Evolutionary conservation across 371 early-diverging fungal species (phyloP), one percentile per base, ranked within the genome.

Genomic region (Mucor saturninus): DNA sequence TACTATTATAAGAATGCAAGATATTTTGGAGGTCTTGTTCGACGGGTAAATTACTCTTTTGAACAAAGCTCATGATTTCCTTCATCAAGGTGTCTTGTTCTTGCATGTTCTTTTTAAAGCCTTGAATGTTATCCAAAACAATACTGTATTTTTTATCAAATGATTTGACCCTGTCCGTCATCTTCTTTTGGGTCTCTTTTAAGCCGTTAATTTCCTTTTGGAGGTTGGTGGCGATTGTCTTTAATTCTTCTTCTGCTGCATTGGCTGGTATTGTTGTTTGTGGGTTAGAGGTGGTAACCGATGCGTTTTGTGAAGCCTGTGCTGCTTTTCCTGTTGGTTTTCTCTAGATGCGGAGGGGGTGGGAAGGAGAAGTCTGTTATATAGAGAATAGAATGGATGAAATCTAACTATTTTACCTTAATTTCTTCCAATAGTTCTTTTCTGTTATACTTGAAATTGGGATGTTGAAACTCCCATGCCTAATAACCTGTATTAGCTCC

Each of bases 391-490:
- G 21, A 21, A 21, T 21, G 21, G 21, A 21, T 21, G 21, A 21
- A 21, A 21, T 21, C 21, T 21, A 21, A 21, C 21, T 21, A 21
- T 21, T 21, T 54, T 72, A 74, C 76, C 69, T 73, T 84, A 59
- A 86, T 83, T 32, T 79, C 77, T 51, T 86, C 89, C 31, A 92
- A 80, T 56, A 86, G 67, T 37, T 90, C 90, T 45, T 67, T 65
- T 62, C 83, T 79, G 67, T 85, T 84, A 43, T 74, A 77, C 56
- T 85, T 86, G 65, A 92, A 92, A 61, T 84, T 84, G 26, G 88
- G 87, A 70, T 92, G 93, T 32, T 83, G 84, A 66, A 91, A 92
- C 65, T 91, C 93, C 89, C 90, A 90, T 2, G 89, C 85, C 86
- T 86, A 62, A 43, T 43, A 14, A 46, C 54, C 21, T 21, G 21